Percentiles rank a stretch among this genome's conserved stretches.
phyloP scores from a whole-genome alignment of 257 asterid genomes.

The Orobanche coerulescens region DNA sequence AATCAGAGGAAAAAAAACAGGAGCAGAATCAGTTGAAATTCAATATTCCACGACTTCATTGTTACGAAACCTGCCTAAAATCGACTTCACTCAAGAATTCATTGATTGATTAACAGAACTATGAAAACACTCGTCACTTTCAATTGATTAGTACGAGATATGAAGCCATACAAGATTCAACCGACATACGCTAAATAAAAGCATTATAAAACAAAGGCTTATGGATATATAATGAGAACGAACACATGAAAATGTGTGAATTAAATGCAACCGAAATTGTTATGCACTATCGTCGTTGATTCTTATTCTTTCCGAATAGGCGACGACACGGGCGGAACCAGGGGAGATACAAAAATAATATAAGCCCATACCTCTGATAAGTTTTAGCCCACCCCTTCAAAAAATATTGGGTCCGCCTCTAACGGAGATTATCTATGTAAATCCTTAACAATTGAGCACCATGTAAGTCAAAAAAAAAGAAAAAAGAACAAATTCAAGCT shows the following conservation, averaged over 20 bases:
- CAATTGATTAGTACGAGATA: neutral
- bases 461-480: neutral
- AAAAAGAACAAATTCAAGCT: neutral
- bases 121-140: neutral
- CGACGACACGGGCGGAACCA: too few relatives aligned
- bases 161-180: neutral
- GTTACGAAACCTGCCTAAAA: neutral
- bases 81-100: neutral
- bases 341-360: too few relatives aligned
- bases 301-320: too few relatives aligned
- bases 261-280: neutral
- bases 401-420: too few relatives aligned
- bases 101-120: neutral
- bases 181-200: neutral
- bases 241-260: neutral
- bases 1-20: neutral
- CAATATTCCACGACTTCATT: neutral
- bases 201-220: too few relatives aligned
- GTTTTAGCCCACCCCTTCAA: too few relatives aligned
- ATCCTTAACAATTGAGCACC: neutral
- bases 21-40: neutral
- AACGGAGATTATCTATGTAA: neutral
- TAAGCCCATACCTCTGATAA: too few relatives aligned
- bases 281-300: neutral
- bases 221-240: neutral